These are phyloP conservation scores for Nicotiana undulata DNA, from an alignment of 257 asterid genomes.

Conservation along the genomic window DNA sequence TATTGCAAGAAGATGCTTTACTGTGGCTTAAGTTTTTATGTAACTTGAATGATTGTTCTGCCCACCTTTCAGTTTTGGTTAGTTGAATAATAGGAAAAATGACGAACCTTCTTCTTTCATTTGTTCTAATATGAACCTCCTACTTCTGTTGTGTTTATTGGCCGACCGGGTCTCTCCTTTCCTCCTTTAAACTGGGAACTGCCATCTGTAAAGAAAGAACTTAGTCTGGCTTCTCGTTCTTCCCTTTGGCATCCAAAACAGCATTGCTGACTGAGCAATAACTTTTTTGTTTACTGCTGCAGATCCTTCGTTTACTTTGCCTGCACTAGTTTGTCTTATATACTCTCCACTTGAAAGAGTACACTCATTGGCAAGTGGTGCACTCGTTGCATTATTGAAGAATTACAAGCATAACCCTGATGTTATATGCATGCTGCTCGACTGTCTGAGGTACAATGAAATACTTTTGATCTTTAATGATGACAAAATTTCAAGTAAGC, in stretches of 20 bases:
- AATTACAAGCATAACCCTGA: conserved; percentile 58
- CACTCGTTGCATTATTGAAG: conserved; percentile 54
- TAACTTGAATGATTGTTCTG: too few species aligned
- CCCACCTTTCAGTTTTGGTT: too few species aligned
- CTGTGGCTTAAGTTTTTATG: neutral
- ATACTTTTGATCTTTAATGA: neutral
- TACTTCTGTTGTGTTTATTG: neutral
- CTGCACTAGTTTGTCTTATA: conserved; percentile 50
- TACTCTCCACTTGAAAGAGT: conserved; percentile 39
- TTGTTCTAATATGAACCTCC: neutral
- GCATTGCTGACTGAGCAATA: neutral
- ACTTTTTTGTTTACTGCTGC: conserved; percentile 28
- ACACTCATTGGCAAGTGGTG: conserved; percentile 32
- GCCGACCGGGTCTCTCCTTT: neutral
- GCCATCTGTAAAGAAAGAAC: neutral
- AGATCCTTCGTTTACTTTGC: conserved; percentile 64
- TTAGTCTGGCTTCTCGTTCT: neutral
- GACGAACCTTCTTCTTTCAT: neutral
- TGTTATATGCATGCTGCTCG: conserved; percentile 66
- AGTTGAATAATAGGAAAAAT: too few species aligned
- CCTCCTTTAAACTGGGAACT: neutral
- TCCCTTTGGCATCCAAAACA: neutral
- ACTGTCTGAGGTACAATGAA: conserved; percentile 58
- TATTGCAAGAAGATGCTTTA: neutral
- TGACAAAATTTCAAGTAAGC: neutral